Percentiles rank a stretch among this genome's conserved stretches.
These are phyloP conservation scores for Arthroderma sp. DNA, from an alignment of 2,329 filamentous ascomycete genomes.

Conservation along the genomic window DNA sequence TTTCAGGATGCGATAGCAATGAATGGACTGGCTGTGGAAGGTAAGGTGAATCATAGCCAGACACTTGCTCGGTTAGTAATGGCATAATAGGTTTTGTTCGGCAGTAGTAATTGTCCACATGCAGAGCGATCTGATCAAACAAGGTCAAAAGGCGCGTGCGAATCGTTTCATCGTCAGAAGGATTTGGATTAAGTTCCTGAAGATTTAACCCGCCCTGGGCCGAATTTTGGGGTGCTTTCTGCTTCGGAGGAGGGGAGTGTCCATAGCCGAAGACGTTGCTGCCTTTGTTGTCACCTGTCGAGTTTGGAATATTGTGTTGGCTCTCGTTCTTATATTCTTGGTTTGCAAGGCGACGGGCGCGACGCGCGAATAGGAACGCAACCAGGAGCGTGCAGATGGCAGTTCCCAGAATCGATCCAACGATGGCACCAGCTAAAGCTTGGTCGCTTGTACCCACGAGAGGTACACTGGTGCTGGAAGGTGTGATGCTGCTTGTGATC, in stretches of 20 bases:
- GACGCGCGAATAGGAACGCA: constrained; percentile 13
- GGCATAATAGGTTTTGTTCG: no score
- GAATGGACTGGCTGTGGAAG: constrained; percentile 10
- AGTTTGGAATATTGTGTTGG: not conserved
- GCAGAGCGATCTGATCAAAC: constrained; percentile 22
- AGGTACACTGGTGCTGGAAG: constrained; percentile 1
- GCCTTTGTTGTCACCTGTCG: not conserved
- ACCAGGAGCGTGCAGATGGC: constrained; percentile 13
- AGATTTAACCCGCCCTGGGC: not conserved
- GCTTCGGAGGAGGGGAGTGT: not conserved
- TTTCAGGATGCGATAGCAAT: constrained; percentile 8
- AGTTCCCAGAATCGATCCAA: constrained; percentile 15
- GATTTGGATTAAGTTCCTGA: constrained; percentile 15
- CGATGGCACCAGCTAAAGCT: constrained; percentile 15
- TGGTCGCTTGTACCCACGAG: constrained; percentile 1
- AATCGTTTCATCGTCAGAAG: constrained; percentile 20
- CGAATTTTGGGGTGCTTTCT: constrained; percentile 1
- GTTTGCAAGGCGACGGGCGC: not conserved
- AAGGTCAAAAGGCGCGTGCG: constrained; percentile 16
- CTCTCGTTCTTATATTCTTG: not conserved
- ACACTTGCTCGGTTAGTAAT: no score
- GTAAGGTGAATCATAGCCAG: constrained; percentile 13
- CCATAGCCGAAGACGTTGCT: not conserved
- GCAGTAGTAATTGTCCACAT: constrained; percentile 26
- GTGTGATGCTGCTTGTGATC: not conserved